Evolutionary conservation across 108 stramenopile species (phyloP), one percentile per base, ranked within the genome.

Genomic region (Pseudonitzschia multistriata): DNA sequence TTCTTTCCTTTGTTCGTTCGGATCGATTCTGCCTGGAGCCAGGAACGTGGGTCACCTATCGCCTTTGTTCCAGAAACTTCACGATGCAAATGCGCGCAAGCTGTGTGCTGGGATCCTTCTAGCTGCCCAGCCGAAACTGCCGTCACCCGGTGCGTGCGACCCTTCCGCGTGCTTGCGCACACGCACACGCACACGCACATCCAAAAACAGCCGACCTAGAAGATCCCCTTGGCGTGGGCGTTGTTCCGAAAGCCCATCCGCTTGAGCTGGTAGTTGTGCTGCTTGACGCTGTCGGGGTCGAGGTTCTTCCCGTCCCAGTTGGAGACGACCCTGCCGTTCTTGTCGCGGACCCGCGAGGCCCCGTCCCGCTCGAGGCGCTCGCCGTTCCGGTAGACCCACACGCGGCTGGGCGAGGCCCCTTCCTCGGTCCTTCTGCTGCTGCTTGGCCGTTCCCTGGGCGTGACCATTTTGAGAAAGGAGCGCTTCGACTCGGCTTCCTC

Each of bases 191-290:
- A n/a, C n/a, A n/a, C n/a, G n/a, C n/a, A n/a, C n/a, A n/a, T n/a
- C n/a, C n/a, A n/a, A n/a, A n/a, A n/a, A n/a, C n/a, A n/a, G n/a
- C 37, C 37, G 37, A 39, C 37, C 37, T 73, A 92, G 55, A 92
- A 92, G 27, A 89, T 61, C 30, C 91, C 91, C 67, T 92, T 92
- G 4, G 91, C 91, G 72, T 92, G 91, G 59, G 82, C 73, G 81
- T 92, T 92, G 53, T 92, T 92, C 19, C 73, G 76, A 77, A 89
- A 92, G 11, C 91, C 88, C 60, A 81, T 73, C 34, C 86, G 80
- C 67, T 81, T 87, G 40, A 93, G 66, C 28, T 82, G 78, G 29
- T 71, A 37, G 56, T 83, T 79, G 68, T 93, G 92, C 30, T 81
- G 61, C 55, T 87, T 90, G 55, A 90, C 88, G 39, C 53, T 76